Conservation (phyloP, 768 basidiomycete genomes). For the Macrolepiota dolichaula region DNA sequence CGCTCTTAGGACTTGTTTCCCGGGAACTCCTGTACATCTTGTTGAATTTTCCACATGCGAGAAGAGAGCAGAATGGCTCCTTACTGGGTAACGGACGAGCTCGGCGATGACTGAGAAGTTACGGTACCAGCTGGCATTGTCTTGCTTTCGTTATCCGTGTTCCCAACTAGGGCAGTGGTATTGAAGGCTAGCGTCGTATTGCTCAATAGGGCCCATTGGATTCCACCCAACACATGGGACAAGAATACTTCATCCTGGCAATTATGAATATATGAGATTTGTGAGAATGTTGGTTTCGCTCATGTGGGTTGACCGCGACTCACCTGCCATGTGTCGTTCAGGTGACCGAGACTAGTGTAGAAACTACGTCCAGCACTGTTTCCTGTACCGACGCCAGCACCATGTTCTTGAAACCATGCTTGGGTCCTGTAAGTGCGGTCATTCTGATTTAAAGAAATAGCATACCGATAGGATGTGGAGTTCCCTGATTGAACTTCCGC, state of each 20-base stretch:
- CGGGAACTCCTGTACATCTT: neutral
- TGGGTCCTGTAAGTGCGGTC: slow-evolving; percentile 2
- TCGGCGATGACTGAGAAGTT: neutral
- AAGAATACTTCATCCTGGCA: slow-evolving; percentile 63
- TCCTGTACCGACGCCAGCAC: slow-evolving; percentile 55
- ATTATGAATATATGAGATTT: slow-evolving; percentile 11
- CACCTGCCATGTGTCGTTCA: slow-evolving; percentile 76
- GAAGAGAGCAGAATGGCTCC: neutral
- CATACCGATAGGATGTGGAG: slow-evolving; percentile 75
- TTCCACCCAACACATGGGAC: slow-evolving; percentile 70
- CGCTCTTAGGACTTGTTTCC: neutral
- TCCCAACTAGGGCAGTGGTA: slow-evolving; percentile 56
- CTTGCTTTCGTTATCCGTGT: slow-evolving; percentile 10
- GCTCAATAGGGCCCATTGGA: slow-evolving; percentile 69
- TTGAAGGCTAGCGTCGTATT: slow-evolving; percentile 72
- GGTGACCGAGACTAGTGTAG: slow-evolving; percentile 80
- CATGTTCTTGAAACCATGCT: slow-evolving; percentile 86
- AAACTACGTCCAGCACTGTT: slow-evolving; percentile 69
- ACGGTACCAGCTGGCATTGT: neutral
- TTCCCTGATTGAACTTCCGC: slow-evolving; percentile 60
- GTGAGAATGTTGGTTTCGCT: neutral
- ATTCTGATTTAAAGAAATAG: neutral
- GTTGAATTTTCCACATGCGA: neutral
- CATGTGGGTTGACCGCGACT: slow-evolving; percentile 14
- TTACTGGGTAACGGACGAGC: neutral